Percentiles rank a stretch among this genome's conserved stretches.
These are phyloP conservation scores for Clitoria ternatea DNA, from an alignment of 306 rosid genomes.

Conservation along the genomic window DNA sequence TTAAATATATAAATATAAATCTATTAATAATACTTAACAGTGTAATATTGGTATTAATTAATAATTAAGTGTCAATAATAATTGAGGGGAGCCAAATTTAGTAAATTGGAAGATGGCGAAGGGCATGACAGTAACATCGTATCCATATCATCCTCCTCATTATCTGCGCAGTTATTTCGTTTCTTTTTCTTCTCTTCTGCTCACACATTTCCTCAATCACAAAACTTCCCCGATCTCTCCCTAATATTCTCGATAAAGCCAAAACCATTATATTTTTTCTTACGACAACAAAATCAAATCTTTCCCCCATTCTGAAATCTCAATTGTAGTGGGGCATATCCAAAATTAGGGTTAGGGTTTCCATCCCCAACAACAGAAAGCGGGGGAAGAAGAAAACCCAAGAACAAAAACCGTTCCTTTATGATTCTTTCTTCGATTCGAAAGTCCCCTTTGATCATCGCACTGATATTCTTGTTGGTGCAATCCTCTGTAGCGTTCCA, in stretches of 20 bases:
- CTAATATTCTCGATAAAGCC: background rate
- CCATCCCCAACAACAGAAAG: background rate
- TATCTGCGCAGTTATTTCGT: constrained; percentile 13
- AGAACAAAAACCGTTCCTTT: constrained; percentile 30
- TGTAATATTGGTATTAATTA: too few species aligned
- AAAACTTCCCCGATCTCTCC: background rate
- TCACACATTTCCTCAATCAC: constrained; percentile 15
- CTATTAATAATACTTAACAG: too few species aligned
- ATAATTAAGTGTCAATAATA: too few species aligned
- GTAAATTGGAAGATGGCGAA: constrained; percentile 21
- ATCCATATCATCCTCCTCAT: background rate
- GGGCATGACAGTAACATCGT: constrained; percentile 31
- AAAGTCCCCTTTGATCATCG: background rate
- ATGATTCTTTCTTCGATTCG: constrained; percentile 44
- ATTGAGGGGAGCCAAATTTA: constrained; percentile 8
- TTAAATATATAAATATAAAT: too few species aligned
- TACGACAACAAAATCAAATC: background rate
- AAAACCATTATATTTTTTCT: background rate
- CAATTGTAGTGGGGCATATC: background rate
- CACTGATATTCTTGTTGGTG: background rate
- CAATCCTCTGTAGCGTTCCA: constrained; percentile 22
- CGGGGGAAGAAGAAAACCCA: background rate
- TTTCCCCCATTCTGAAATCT: background rate
- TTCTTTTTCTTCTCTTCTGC: background rate
- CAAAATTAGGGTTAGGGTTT: constrained; percentile 36